Evolutionary conservation across 2,329 filamentous ascomycete genomes (phyloP), one percentile per base, ranked within the genome.

Genomic region (Neopestalotiopsis clavispora): DNA sequence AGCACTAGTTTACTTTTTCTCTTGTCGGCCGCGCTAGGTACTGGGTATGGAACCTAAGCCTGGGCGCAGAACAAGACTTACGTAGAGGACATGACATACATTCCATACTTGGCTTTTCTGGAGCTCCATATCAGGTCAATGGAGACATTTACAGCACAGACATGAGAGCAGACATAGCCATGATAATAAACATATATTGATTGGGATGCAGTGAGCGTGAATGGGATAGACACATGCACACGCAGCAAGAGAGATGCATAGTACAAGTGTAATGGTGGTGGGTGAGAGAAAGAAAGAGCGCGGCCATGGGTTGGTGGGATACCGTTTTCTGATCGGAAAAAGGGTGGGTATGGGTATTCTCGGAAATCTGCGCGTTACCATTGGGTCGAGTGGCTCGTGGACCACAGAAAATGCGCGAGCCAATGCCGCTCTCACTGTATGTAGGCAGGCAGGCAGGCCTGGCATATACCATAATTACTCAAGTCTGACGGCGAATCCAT

Each of bases 341-440:
- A 17, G 13, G 67, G 67, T 34, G 32, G 42, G 38, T 52, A 61
- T 69, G 68, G 72, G 30, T 72, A 71, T 71, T 67, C 61, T 71
- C 70, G 72, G 72, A 68, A 72, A 73, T 66, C 67, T 67, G 68
- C 10, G n/a, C 45, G 30, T 42, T 14, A 30, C 68, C 32, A 69
- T 69, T 69, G 68, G 63, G 59, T n/a, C 30, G 68, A 57, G 59
- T n/a, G 13, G 32, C 34, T 20, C 23, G 23, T n/a, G 57, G 23
- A 59, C 57, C 57, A 59, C 57, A 34, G 30, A 59, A 52, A 52
- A 52, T 52, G n/a, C 45, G 45, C 45, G 20, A 52, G 45, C 45
- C 45, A 52, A 52, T 52, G 20, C 45, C 45, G 45, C 45, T 52
- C 45, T 17, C 42, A 42, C 23, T 28, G 32, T 30, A 7, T 57